Base-by-base conservation (phyloP, 805 yeast genomes). In the Candida krabiensis region DNA sequence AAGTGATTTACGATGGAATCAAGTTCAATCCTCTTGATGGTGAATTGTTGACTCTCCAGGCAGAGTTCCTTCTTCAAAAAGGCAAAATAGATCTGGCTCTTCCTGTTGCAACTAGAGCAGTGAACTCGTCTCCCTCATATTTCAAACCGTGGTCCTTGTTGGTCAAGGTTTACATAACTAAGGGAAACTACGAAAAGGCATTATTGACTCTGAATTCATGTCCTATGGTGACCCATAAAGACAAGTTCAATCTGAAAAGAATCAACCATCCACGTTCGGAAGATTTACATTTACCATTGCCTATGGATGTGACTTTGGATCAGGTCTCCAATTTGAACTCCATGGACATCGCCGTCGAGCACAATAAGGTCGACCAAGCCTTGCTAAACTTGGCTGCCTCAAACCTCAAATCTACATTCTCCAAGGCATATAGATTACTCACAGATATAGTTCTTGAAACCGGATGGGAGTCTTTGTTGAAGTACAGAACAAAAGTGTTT, bases 141-240 rank as follows among this genome's bases (percentile, higher is more conserved):
- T 85, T 84, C 58, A 74, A 70, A 47, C 77, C 88, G 2, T 86
- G 95, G 95, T 72, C 82, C 3, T 62, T 76, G 40, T 60, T 86
- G 41, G 85, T 84, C 7, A 71, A 72, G 49, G 74, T 78, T 1
- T 84, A 85, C 58, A 76, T 84, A 27, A 71, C 73, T 30, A 56
- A 77, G 35, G 79, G 79, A 19, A 82, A 83, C 58, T 77, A 78
- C 56, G 90, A 84, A 55, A 75, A 82, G 49, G 86, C 93, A 1
- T 66, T 86, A 37, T 62, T 84, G 40, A 77, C 89, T 1, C 67
- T 86, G 47, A 86, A 86, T 52, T 80, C 91, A 12, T 83, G 90
- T 53, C 95, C 95, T 17, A 83, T 86, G 88, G 80, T 80, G 37
- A 76, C 84, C 9, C 78, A 80, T 52, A 81, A 79, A 54, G 93